Evolutionary conservation across 2,329 filamentous ascomycete species (phyloP).

Genomic region (Colletotrichum truncatum): DNA sequence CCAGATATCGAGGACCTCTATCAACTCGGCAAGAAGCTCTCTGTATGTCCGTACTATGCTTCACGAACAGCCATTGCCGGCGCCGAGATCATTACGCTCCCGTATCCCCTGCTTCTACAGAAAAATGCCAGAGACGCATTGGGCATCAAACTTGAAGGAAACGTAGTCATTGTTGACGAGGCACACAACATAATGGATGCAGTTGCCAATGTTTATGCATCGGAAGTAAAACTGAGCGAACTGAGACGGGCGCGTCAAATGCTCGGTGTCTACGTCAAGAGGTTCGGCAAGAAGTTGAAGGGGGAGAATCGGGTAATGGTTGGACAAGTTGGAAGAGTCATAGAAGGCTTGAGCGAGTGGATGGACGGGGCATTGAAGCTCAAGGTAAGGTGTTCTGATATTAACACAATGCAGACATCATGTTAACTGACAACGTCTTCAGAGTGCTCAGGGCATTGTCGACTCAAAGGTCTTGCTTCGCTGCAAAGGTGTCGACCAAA

Average conservation of each 20-base stretch:
- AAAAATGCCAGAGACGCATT: constrained; percentile 88
- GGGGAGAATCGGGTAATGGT: constrained; percentile 93
- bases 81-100: constrained; percentile 90
- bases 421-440: constrained; percentile 26
- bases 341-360: constrained; percentile 80
- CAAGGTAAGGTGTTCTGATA: constrained; percentile 50
- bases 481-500: constrained; percentile 90
- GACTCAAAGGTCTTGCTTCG: constrained; percentile 77
- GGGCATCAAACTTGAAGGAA: constrained; percentile 84
- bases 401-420: no score
- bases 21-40: constrained; percentile 77
- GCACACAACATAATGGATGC: constrained; percentile 98
- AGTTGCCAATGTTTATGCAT: constrained; percentile 85
- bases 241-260: constrained; percentile 78
- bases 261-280: constrained; percentile 83
- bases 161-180: constrained; percentile 95
- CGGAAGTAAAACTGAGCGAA: constrained; percentile 78
- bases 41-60: constrained; percentile 96
- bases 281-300: constrained; percentile 88
- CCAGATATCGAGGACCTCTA: constrained; percentile 94
- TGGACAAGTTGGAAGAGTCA: constrained; percentile 83
- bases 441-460: constrained; percentile 71
- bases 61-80: constrained; percentile 83
- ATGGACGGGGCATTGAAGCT: constrained; percentile 62
- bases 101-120: constrained; percentile 90